Base-by-base conservation (phyloP, 495 filamentous ascomycete genomes). In the Bacidia gigantensis region DNA sequence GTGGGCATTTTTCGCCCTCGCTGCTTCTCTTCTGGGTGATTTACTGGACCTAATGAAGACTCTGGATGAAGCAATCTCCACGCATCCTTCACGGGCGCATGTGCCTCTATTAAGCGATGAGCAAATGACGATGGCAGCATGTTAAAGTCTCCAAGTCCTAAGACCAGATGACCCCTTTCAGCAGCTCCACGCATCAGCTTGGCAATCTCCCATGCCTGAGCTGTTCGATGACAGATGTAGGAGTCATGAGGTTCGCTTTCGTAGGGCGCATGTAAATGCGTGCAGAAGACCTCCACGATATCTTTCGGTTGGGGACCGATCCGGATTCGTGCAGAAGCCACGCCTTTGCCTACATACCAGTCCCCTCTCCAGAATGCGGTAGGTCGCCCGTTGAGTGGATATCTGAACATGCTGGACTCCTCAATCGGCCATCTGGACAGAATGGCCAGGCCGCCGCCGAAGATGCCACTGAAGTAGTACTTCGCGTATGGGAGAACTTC, bases 351-450 rank as follows among this genome's bases (percentile, higher is more conserved):
- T 3, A 96, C 90, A 59, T 73, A 90, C 61, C 61, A 64, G 67
- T 96, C 92, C 3, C 92, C 92, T 47, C 90, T 75, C 66, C 81
- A 95, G 69, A 97, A 95, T 3, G 89, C 89, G 3, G 87, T 87
- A 1, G 92, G 93, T 17, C 90, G 78, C 18, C 93, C 93, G 64
- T 96, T 96, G 21, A 98, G 72, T n/a, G 90, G 83, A 63, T 96
- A 98, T 5, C 70, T 69, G 58, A 77, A 73, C 86, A 96, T 92
- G 61, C 70, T 78, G 67, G 83, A 90, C 68, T 94, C 87, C 56
- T 89, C 87, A 59, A 98, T 87, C n/a, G 90, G 92, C 88, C 87
- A 97, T 74, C 79, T 78, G 11, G 87, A 93, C n/a, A 98, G 72
- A 52, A 98, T 95, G 17, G 81, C 93, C 24, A 98, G 71, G 2